These are phyloP conservation scores for Zychaea mexicana DNA, from an alignment of 371 early-diverging fungal genomes.

Conservation along the genomic window DNA sequence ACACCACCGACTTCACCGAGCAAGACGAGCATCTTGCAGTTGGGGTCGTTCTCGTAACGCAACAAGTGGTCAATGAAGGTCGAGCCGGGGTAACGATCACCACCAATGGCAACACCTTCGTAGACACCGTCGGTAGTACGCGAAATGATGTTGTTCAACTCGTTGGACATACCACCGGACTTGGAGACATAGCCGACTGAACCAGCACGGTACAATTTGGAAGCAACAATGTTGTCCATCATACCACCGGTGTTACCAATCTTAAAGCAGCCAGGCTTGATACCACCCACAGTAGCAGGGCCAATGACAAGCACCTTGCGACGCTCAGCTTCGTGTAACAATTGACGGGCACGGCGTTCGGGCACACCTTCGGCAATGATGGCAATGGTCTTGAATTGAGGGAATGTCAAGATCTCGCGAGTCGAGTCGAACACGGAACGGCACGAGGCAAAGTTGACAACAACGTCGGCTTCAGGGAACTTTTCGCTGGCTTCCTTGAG, in stretches of 20 bases:
- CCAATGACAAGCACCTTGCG: conserved; percentile 91
- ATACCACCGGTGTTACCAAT: conserved; percentile 99
- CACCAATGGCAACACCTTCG: conserved; percentile 98
- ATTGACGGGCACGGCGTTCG: conserved; percentile 92
- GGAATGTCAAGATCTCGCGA: conserved; percentile 77
- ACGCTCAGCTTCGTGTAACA: conserved; percentile 83
- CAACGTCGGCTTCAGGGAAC: conserved; percentile 93
- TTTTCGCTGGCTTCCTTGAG: conserved; percentile 82
- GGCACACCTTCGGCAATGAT: conserved; percentile 99
- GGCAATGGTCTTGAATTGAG: conserved; percentile 90
- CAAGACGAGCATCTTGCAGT: conserved; percentile 92
- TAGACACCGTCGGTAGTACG: conserved; percentile 96
- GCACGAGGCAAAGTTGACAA: conserved; percentile 98
- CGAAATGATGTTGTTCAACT: conserved; percentile 97
- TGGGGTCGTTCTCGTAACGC: conserved; percentile 92
- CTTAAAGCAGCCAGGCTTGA: conserved; percentile 99
- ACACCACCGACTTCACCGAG: conserved; percentile 98
- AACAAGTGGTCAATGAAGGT: conserved; percentile 97
- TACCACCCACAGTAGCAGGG: conserved; percentile 98
- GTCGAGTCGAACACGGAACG: conserved; percentile 93
- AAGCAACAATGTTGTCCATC: conserved; percentile 99
- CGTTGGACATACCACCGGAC: conserved; percentile 99
- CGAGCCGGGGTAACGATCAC: conserved; percentile 98
- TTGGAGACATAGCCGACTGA: conserved; percentile 97
- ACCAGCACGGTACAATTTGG: conserved; percentile 95